Conservation (phyloP, 1,284 basidiomycete genomes). For the Trichosporon ovoides region DNA sequence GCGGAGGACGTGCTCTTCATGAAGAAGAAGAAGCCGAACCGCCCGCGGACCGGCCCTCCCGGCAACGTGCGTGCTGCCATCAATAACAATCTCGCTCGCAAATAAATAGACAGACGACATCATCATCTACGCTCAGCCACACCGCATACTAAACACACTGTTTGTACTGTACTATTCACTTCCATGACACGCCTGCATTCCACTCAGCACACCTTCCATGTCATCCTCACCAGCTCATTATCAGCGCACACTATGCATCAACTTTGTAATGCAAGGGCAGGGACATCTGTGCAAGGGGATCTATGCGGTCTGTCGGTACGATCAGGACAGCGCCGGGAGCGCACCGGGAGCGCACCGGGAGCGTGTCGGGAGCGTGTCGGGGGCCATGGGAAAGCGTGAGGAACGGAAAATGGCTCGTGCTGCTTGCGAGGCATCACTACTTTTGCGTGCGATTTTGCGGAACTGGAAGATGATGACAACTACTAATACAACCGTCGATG, state of each 20-base stretch:
- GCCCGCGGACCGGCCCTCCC: neutral
- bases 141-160: neutral
- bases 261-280: too few relatives aligned
- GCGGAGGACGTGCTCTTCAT: constrained; percentile 42
- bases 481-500: constrained; percentile 5
- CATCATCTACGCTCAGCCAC: neutral
- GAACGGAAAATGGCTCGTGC: neutral
- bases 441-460: neutral
- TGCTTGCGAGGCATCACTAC: neutral
- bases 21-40: constrained; percentile 39
- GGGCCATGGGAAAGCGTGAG: neutral
- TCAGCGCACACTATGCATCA: too few relatives aligned
- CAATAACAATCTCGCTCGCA: constrained; percentile 18
- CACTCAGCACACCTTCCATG: too few relatives aligned
- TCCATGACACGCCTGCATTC: neutral
- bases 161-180: neutral
- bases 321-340: too few relatives aligned
- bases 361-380: too few relatives aligned
- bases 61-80: constrained; percentile 22
- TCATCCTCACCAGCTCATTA: too few relatives aligned
- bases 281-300: too few relatives aligned
- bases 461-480: neutral
- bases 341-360: too few relatives aligned
- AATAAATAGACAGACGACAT: constrained; percentile 58
- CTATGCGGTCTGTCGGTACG: too few relatives aligned